Evolutionary conservation across 192 early-diverging fungal genomes (phyloP), one percentile per base, ranked within the genome.

Genomic region (Funneliformis mosseae): DNA sequence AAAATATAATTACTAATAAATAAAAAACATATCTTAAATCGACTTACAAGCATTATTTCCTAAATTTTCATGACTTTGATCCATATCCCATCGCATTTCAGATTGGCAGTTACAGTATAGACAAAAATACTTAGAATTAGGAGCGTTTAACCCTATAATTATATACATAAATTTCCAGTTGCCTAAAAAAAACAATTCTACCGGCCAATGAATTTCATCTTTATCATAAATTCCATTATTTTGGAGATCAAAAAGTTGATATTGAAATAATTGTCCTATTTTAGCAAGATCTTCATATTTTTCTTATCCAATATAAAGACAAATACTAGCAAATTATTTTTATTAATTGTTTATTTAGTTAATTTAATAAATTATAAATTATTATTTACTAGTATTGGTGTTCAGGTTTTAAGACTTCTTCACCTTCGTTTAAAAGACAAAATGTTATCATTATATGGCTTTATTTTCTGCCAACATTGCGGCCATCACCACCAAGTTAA

Each of bases 71-170:
- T 5, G 23, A 64, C 0, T 25, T 64, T 23, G 14, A 64, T 25
- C 9, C 16, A 64, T 23, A 23, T 23, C 16, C 4, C 6, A 18
- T 8, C 9, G n/a, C 7, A 63, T 0, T 23, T 14, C 8, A n/a
- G 62, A n/a, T n/a, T 63, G n/a, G 23, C n/a, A 63, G 25, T n/a
- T 63, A 63, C n/a, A 63, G 23, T 63, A 63, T 63, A 63, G 7
- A 64, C 62, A 64, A 64, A 64, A 64, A 64, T 63, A 23, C 18
- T 63, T 23, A 4, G 62, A 63, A 25, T 64, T 64, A 23, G 62
- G n/a, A 25, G 62, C n/a, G 25, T 64, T 64, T 1, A 64, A 10
- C 5, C n/a, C 62, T 9, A 64, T 64, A 8, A 23, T 63, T 63
- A 63, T 63, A 23, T 63, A 64, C 8, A 25, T 64, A 25, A 64